phyloP scores from a whole-genome alignment of 129 eudicot genomes.

The Tanacetum coccineum region DNA sequence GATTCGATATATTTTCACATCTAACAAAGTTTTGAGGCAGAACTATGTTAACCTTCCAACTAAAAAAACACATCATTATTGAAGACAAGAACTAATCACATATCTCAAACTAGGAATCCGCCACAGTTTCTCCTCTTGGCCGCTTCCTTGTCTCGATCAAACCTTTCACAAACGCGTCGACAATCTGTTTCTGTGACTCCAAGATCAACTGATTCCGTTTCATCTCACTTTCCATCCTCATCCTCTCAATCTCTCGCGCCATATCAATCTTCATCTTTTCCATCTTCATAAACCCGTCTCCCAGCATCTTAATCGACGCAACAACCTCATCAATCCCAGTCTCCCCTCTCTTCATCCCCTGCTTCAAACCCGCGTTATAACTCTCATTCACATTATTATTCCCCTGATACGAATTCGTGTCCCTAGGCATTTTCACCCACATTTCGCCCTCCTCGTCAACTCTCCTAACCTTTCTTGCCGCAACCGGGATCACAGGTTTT shows the following conservation, averaged over 20 bases:
- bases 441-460: conserved; percentile 35
- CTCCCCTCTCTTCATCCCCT: conserved; percentile 43
- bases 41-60: conserved; percentile 21
- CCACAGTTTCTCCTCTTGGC: conserved; percentile 17
- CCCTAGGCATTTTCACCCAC: conserved; percentile 47
- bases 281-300: conserved; percentile 87
- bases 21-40: conserved; percentile 7
- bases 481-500: conserved; percentile 15
- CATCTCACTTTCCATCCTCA: conserved; percentile 82
- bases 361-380: conserved; percentile 32
- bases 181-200: conserved; percentile 72
- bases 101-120: conserved; percentile 17
- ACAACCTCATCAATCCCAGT: conserved; percentile 54
- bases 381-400: conserved; percentile 26
- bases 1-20: conserved; percentile 18
- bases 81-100: conserved; percentile 25
- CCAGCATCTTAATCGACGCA: conserved; percentile 55
- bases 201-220: conserved; percentile 70
- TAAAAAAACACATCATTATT: conserved; percentile 26
- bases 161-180: conserved; percentile 73
- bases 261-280: conserved; percentile 86
- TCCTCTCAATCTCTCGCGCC: conserved; percentile 69
- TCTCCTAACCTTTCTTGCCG: conserved; percentile 34
- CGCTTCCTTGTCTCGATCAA: conserved; percentile 46
- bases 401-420: conserved; percentile 30